A percentile compares a stretch with the other conserved stretches of the same genome.
Evolutionary conservation across 305 asterid genomes (phyloP).

Genomic region (Stenogyne calaminthoides): DNA sequence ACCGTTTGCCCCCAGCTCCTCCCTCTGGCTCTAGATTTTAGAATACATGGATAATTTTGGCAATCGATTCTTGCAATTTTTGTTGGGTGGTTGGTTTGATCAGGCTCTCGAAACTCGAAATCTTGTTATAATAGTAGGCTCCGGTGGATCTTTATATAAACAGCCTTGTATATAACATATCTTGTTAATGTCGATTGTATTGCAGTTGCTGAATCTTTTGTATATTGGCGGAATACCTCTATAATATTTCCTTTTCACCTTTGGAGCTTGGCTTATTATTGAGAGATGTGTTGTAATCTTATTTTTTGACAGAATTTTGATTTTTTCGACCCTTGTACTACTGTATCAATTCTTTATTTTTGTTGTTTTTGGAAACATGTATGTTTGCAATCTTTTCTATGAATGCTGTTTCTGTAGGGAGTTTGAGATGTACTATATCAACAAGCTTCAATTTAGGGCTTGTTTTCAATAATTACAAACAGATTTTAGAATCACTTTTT

Average conservation of each 20-base stretch:
- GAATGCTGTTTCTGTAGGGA: neutral
- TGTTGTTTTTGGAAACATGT: neutral
- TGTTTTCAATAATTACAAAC: no score
- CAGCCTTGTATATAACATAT: slow-evolving; percentile 63
- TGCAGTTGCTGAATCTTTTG: slow-evolving; percentile 46
- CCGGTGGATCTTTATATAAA: slow-evolving; percentile 43
- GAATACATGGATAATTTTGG: slow-evolving; percentile 44
- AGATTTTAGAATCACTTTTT: no score
- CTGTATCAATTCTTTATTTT: neutral
- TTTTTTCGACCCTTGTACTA: neutral
- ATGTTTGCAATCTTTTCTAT: neutral
- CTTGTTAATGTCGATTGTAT: slow-evolving; percentile 30
- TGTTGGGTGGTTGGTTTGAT: slow-evolving; percentile 43
- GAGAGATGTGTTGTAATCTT: neutral
- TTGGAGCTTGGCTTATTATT: neutral
- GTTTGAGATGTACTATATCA: neutral
- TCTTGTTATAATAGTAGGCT: slow-evolving; percentile 42
- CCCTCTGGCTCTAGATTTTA: slow-evolving; percentile 82
- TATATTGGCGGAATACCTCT: slow-evolving; percentile 31
- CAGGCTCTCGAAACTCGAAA: slow-evolving; percentile 42
- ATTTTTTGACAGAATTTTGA: slow-evolving; percentile 4
- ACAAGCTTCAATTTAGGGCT: neutral
- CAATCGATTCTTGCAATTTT: slow-evolving; percentile 52
- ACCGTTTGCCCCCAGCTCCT: slow-evolving; percentile 93
- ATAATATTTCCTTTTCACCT: neutral